Evolutionary conservation across 225 moss, liverwort and hornwort species (phyloP).

Genomic region (Sphagnum contortum): DNA sequence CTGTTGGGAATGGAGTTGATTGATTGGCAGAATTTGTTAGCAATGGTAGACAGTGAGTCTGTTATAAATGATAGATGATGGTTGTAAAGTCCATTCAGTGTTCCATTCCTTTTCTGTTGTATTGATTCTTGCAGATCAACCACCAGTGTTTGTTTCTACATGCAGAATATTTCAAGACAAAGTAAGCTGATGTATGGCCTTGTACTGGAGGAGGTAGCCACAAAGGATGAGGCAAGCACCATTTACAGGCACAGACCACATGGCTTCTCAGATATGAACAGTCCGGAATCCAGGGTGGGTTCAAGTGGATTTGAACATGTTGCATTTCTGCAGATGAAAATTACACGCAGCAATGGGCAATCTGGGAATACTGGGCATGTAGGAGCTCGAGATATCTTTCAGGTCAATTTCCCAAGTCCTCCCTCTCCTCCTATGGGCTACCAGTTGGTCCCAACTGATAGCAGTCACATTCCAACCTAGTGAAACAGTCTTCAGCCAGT

Average conservation of each 20-base stretch:
- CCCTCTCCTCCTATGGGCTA: too few species aligned
- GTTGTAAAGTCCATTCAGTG: too few species aligned
- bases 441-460: too few species aligned
- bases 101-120: too few species aligned
- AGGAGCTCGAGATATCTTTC: slow-evolving; percentile 54
- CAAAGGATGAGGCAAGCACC: slow-evolving; percentile 41
- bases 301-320: slow-evolving; percentile 42
- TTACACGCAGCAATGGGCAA: slow-evolving; percentile 42
- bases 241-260: slow-evolving; percentile 22
- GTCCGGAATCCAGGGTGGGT: not conserved
- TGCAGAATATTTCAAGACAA: slow-evolving; percentile 49
- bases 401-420: slow-evolving; percentile 15
- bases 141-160: not conserved
- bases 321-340: slow-evolving; percentile 56
- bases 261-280: not conserved
- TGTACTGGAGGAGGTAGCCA: slow-evolving; percentile 56
- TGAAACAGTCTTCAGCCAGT: too few species aligned
- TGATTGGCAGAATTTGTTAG: too few species aligned
- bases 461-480: too few species aligned
- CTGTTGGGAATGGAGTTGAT: too few species aligned
- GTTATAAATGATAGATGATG: too few species aligned
- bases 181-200: slow-evolving; percentile 50
- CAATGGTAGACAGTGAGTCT: too few species aligned
- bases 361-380: slow-evolving; percentile 35
- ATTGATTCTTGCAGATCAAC: too few species aligned